Conservation (phyloP, 805 yeast species). For the Yarrowia sp. region DNA sequence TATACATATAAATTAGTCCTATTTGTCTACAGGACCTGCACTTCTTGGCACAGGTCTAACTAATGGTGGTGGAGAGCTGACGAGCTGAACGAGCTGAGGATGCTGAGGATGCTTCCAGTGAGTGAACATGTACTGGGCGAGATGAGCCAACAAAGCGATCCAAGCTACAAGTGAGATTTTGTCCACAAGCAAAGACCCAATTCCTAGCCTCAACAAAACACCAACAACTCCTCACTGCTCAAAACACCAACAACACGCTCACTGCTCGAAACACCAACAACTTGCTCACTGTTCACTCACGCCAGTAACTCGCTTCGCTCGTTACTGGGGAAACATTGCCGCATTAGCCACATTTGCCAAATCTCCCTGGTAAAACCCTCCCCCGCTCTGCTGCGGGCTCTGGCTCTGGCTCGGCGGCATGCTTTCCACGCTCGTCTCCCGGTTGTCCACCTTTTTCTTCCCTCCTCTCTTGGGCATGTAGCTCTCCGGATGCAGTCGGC, state of each 20-base stretch:
- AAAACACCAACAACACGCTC: too few relatives aligned
- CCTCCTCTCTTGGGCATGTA: constrained; percentile 58
- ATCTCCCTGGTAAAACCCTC: constrained; percentile 16
- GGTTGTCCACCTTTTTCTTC: constrained; percentile 47
- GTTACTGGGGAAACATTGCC: constrained; percentile 28
- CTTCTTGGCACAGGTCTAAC: not conserved
- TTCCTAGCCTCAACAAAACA: too few relatives aligned
- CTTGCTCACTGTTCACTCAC: too few relatives aligned
- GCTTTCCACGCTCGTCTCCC: constrained; percentile 25
- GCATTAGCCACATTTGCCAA: constrained; percentile 21
- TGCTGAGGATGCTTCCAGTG: too few relatives aligned
- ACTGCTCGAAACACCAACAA: too few relatives aligned
- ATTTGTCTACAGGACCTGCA: constrained; percentile 7
- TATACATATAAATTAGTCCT: constrained; percentile 39
- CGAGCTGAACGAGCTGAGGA: too few relatives aligned
- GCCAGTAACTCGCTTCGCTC: constrained; percentile 4
- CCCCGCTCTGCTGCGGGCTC: constrained; percentile 30
- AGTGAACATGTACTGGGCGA: not conserved
- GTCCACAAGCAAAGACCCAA: too few relatives aligned
- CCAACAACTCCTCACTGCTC: too few relatives aligned
- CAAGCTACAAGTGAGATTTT: too few relatives aligned
- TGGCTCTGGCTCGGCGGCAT: constrained; percentile 34
- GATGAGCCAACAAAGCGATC: too few relatives aligned
- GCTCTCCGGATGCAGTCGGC: constrained; percentile 56
- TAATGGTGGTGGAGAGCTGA: too few relatives aligned